phyloP scores from a whole-genome alignment of 805 yeast species.

The Isabelozyma heimii region DNA sequence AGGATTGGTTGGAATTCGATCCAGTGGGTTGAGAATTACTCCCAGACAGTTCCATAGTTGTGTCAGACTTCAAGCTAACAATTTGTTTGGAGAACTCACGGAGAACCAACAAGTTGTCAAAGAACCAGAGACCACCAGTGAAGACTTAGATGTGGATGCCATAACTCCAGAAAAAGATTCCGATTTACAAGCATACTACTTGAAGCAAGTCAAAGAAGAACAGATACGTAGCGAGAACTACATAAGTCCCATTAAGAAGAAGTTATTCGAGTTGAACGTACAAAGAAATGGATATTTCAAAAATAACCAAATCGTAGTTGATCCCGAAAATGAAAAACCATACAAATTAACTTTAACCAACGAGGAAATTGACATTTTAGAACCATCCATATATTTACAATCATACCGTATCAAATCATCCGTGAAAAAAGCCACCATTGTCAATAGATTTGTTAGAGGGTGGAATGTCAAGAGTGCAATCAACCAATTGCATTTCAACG shows the following conservation, averaged over 20 bases:
- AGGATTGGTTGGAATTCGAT: neutral
- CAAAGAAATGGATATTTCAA: slow-evolving; percentile 65
- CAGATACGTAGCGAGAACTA: slow-evolving; percentile 53
- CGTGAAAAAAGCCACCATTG: slow-evolving; percentile 80
- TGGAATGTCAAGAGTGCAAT: slow-evolving; percentile 75
- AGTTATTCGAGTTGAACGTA: slow-evolving; percentile 62
- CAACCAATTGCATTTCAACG: slow-evolving; percentile 86
- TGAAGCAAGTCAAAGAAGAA: slow-evolving; percentile 41
- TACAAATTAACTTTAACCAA: slow-evolving; percentile 58
- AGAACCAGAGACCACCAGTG: slow-evolving; percentile 5
- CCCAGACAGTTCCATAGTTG: neutral
- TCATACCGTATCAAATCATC: slow-evolving; percentile 85
- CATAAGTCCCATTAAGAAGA: slow-evolving; percentile 68
- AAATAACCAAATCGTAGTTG: slow-evolving; percentile 49
- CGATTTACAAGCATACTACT: slow-evolving; percentile 46
- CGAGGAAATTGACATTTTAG: slow-evolving; percentile 73
- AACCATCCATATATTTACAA: slow-evolving; percentile 81
- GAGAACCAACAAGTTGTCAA: neutral
- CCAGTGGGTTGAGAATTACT: neutral
- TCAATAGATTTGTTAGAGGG: slow-evolving; percentile 72
- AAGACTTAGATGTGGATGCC: slow-evolving; percentile 9
- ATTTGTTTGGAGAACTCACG: slow-evolving; percentile 11
- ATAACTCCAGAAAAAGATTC: slow-evolving; percentile 29
- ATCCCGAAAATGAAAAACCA: slow-evolving; percentile 39
- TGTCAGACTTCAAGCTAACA: neutral